Percentiles rank a stretch among this genome's conserved stretches.
phyloP scores from a whole-genome alignment of 1,284 basidiomycete genomes.

The Afroboletus lepidellus region DNA sequence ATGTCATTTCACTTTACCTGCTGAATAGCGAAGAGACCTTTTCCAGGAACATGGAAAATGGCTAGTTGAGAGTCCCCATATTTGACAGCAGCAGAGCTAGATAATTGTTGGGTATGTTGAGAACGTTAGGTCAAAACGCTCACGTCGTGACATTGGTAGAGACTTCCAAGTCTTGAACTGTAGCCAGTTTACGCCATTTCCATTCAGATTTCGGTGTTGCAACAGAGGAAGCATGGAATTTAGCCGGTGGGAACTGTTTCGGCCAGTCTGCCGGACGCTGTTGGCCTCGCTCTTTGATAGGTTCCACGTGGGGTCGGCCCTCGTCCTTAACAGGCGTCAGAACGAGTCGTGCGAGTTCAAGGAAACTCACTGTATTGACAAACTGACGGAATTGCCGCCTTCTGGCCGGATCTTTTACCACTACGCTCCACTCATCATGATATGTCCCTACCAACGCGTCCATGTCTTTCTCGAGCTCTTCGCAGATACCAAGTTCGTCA shows the following conservation, averaged over 20 bases:
- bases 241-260: slow-evolving; percentile 50
- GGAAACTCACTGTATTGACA: slow-evolving; percentile 52
- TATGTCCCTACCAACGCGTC: slow-evolving; percentile 64
- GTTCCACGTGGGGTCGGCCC: slow-evolving; percentile 50
- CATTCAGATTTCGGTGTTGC: slow-evolving; percentile 49
- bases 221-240: slow-evolving; percentile 43
- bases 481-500: slow-evolving; percentile 77
- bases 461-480: slow-evolving; percentile 72
- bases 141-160: slow-evolving; percentile 50
- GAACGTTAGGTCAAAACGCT: slow-evolving; percentile 16
- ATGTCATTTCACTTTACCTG: slow-evolving; percentile 42
- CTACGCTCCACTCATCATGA: slow-evolving; percentile 70
- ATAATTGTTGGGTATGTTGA: background rate
- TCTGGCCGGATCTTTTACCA: slow-evolving; percentile 52
- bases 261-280: slow-evolving; percentile 71
- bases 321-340: slow-evolving; percentile 43
- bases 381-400: slow-evolving; percentile 67
- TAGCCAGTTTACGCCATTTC: slow-evolving; percentile 60
- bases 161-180: slow-evolving; percentile 51
- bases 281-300: slow-evolving; percentile 64
- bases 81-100: slow-evolving; percentile 51
- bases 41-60: slow-evolving; percentile 57
- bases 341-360: background rate
- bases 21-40: slow-evolving; percentile 67
- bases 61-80: slow-evolving; percentile 75